Base-by-base conservation (phyloP, 2,329 filamentous ascomycete species). In the Pseudogymnoascus sp. region DNA sequence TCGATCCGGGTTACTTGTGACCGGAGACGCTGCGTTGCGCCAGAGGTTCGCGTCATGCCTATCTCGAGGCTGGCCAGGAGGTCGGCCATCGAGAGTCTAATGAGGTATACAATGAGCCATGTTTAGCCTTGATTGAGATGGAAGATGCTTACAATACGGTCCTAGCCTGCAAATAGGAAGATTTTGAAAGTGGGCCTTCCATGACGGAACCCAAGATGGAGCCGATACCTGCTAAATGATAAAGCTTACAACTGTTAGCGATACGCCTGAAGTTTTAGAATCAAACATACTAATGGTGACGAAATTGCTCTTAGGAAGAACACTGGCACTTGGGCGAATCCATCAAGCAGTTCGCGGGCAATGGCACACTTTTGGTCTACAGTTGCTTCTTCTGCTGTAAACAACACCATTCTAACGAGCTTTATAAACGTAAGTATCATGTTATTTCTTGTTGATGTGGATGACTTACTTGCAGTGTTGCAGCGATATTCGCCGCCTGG, bases 401-500 rank as follows among this genome's bases (percentile, higher is more conserved):
- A 76, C 4, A 81, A 70, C 5, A 79, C 74, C 74, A 81, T 81
- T 14, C 79, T 77, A 3, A 81, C 73, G 8, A 82, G 74, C 64
- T 79, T 78, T 7, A 80, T 66, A 0, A 46, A 25, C n/a, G 60
- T 61, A 25, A 61, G 60, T 25, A 61, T 50, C 25, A 11, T 18
- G 23, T n/a, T 21, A 61, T 21, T 25, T 11, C 5, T 25, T n/a
- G 12, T 25, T 50, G 12, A 44, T 4, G 21, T 42, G 28, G 21
- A 31, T 28, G 10, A 50, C 38, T 40, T 23, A 61, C 60, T 61
- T 68, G 67, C 34, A 67, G 38, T 21, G 79, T 82, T 0, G 78
- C 78, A 60, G 77, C 75, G 16, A 82, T 81, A 66, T 81, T 81
- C 23, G 80, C 80, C 4, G 79, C 78, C 66, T 82, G 80, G 36